These are phyloP conservation scores for Crithidia expoeki DNA, from an alignment of 208 protist species.

Conservation along the genomic window DNA sequence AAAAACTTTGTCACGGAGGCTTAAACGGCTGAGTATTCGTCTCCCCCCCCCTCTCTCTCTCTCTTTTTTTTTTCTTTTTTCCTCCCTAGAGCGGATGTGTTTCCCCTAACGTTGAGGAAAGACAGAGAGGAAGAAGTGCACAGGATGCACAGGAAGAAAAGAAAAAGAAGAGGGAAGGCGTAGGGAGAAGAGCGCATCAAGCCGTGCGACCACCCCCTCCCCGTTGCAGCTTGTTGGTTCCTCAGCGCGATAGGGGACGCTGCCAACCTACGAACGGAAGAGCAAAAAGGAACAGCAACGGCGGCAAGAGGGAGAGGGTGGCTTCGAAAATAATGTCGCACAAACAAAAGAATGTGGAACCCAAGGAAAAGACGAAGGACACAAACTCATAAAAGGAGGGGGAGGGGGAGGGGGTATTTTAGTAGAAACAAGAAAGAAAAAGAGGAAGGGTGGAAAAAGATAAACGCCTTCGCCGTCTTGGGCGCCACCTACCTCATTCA, in stretches of 20 bases:
- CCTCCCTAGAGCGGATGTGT: not conserved
- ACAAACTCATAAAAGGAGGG: not conserved
- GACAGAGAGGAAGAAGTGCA: not conserved
- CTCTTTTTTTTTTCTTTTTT: not conserved
- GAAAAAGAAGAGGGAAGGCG: not conserved
- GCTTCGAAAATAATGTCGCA: conserved; percentile 20
- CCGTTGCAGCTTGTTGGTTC: too few species aligned
- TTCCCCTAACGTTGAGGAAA: not conserved
- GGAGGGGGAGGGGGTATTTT: not conserved
- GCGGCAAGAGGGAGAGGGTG: not conserved
- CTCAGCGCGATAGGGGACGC: too few species aligned
- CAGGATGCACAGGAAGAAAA: not conserved
- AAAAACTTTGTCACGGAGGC: too few species aligned
- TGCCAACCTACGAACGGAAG: too few species aligned
- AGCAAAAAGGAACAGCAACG: not conserved
- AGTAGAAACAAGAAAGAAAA: conserved; percentile 11
- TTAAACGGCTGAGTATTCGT: too few species aligned
- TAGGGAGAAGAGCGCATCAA: not conserved
- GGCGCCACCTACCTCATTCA: too few species aligned
- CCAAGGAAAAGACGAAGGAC: not conserved
- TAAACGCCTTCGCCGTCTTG: not conserved
- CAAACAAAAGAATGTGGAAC: conserved; percentile 14
- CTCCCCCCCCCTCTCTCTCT: too few species aligned
- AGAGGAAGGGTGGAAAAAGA: conserved; percentile 22
- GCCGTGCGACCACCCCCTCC: not conserved